Conservation (phyloP, 2,329 filamentous ascomycete species). For the Aspergillus brasiliensis region DNA sequence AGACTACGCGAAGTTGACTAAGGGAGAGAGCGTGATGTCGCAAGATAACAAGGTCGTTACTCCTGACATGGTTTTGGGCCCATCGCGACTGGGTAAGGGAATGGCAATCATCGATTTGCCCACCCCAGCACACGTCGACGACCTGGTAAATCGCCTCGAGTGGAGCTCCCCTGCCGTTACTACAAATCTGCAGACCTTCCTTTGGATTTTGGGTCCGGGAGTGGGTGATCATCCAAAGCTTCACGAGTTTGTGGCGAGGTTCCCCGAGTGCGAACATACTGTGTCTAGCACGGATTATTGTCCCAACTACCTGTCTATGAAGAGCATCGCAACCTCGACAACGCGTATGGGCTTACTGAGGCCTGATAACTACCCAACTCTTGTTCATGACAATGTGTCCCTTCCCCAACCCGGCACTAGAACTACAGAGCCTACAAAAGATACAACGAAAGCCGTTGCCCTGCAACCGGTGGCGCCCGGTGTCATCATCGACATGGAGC, state of each 20-base stretch:
- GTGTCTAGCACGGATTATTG: conserved; percentile 74
- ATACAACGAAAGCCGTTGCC: conserved; percentile 19
- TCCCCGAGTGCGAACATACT: conserved; percentile 68
- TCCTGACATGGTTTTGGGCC: conserved; percentile 81
- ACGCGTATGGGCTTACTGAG: conserved; percentile 74
- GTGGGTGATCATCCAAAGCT: conserved; percentile 66
- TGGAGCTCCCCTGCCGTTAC: conserved; percentile 68
- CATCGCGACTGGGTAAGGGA: conserved; percentile 67
- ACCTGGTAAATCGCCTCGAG: conserved; percentile 70
- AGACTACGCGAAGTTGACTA: conserved; percentile 63
- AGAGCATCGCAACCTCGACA: conserved; percentile 66
- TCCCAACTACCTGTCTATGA: conserved; percentile 73
- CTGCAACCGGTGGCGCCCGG: conserved; percentile 45
- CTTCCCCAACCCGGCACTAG: conserved; percentile 41
- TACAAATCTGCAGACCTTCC: conserved; percentile 65
- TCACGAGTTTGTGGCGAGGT: conserved; percentile 67
- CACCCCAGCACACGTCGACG: conserved; percentile 67
- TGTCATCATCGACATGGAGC: conserved; percentile 49
- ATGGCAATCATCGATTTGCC: conserved; percentile 82
- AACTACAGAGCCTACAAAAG: conserved; percentile 19
- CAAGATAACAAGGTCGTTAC: conserved; percentile 70
- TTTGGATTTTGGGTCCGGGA: conserved; percentile 79
- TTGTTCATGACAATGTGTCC: conserved; percentile 62
- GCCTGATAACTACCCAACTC: conserved; percentile 70
- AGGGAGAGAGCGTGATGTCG: conserved; percentile 65